Evolutionary conservation across 2,329 filamentous ascomycete species (phyloP).

Genomic region (Xylaria sp.): DNA sequence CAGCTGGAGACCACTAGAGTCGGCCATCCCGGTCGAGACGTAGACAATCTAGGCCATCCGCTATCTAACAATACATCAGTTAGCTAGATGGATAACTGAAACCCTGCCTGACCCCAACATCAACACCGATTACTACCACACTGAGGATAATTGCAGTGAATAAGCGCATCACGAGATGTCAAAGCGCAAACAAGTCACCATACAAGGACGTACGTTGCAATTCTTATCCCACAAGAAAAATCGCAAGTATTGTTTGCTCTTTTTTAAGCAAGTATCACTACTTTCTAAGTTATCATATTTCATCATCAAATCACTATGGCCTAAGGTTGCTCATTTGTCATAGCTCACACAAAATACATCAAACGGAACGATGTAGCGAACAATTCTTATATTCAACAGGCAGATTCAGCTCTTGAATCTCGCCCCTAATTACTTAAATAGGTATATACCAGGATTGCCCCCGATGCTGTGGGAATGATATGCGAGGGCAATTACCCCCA

Average conservation of each 20-base stretch:
- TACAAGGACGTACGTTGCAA: background rate
- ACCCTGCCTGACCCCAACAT: background rate
- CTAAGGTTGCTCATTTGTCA: background rate
- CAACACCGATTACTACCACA: background rate
- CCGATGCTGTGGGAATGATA: background rate
- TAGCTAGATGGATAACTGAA: background rate
- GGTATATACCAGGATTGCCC: background rate
- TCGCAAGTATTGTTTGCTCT: background rate
- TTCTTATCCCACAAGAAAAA: no score
- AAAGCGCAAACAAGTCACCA: background rate
- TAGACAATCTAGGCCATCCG: background rate
- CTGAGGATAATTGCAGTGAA: background rate
- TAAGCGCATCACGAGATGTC: background rate
- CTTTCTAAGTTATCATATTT: background rate
- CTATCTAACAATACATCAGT: background rate
- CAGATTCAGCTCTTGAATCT: no score
- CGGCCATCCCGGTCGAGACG: conserved; percentile 20
- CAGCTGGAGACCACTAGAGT: conserved; percentile 9
- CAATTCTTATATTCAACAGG: background rate
- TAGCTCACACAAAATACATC: background rate
- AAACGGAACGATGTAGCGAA: background rate
- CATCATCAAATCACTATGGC: background rate
- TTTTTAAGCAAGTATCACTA: no score
- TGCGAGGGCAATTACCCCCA: background rate
- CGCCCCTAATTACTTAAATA: no score